Percentiles rank a stretch among this genome's conserved stretches.
These are phyloP conservation scores for Cucurbitaria berberidis DNA, from an alignment of 2,329 filamentous ascomycete genomes.

Conservation along the genomic window DNA sequence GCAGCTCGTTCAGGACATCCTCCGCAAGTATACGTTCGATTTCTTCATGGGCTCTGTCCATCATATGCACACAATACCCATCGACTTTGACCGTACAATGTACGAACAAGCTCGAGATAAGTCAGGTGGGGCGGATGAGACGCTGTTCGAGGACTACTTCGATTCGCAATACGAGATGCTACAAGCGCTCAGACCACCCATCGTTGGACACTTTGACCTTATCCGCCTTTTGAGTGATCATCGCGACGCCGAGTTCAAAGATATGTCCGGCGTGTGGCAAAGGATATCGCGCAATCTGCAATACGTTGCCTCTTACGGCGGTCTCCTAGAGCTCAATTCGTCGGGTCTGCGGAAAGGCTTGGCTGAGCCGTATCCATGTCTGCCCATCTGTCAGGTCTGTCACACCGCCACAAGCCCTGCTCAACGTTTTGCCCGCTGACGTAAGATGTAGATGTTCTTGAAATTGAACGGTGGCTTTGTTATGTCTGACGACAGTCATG, in stretches of 20 bases:
- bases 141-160: conserved; percentile 83
- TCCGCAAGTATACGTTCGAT: conserved; percentile 71
- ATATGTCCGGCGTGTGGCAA: conserved; percentile 72
- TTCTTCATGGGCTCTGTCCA: conserved; percentile 94
- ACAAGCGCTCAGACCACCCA: conserved; percentile 68
- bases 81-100: conserved; percentile 77
- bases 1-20: conserved; percentile 64
- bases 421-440: conserved; percentile 21
- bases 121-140: conserved; percentile 64
- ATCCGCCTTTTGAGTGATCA: conserved; percentile 79
- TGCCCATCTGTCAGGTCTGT: conserved; percentile 75
- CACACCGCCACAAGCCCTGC: conserved; percentile 29
- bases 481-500: conserved; percentile 94
- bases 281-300: conserved; percentile 76
- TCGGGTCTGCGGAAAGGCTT: conserved; percentile 88
- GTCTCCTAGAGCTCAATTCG: conserved; percentile 88
- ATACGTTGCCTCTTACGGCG: conserved; percentile 74
- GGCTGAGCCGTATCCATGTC: conserved; percentile 84
- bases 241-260: conserved; percentile 65
- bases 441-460: conserved; percentile 67
- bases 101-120: conserved; percentile 68
- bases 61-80: conserved; percentile 84
- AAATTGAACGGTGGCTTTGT: conserved; percentile 80
- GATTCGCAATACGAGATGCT: conserved; percentile 88
- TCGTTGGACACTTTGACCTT: conserved; percentile 95